These are phyloP conservation scores for Malassezia cuniculi DNA, from an alignment of 1,284 basidiomycete species.

Conservation along the genomic window DNA sequence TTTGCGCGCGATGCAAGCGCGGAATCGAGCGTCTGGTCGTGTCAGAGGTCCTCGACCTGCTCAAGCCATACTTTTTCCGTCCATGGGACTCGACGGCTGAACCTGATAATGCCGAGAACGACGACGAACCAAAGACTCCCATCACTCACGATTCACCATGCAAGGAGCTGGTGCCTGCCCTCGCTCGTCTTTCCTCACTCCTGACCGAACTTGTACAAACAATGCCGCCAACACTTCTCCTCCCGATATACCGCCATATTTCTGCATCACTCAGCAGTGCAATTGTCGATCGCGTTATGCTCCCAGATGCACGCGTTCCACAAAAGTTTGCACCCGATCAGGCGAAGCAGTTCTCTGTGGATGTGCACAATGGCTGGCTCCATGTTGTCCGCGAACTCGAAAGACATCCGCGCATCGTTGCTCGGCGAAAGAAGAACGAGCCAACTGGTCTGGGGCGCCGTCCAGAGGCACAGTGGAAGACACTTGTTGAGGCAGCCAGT, in stretches of 20 bases:
- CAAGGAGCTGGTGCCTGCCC: slow-evolving; percentile 22
- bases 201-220: slow-evolving; percentile 23
- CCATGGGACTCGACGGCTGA: slow-evolving; percentile 16
- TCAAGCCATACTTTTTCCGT: slow-evolving; percentile 21
- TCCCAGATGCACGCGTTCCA: slow-evolving; percentile 17
- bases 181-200: slow-evolving; percentile 29
- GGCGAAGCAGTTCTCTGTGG: slow-evolving; percentile 16
- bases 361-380: slow-evolving; percentile 31
- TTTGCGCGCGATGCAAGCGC: slow-evolving; percentile 16
- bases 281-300: slow-evolving; percentile 33
- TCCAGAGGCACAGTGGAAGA: slow-evolving; percentile 24
- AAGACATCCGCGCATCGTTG: background rate
- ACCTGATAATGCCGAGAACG: background rate
- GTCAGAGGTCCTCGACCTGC: slow-evolving; percentile 25
- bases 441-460: slow-evolving; percentile 17
- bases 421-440: background rate
- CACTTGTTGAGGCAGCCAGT: slow-evolving; percentile 10
- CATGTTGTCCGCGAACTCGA: slow-evolving; percentile 21
- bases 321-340: slow-evolving; percentile 5
- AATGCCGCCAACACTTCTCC: slow-evolving; percentile 17
- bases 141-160: slow-evolving; percentile 8
- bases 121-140: background rate
- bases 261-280: slow-evolving; percentile 11
- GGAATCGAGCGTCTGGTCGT: slow-evolving; percentile 27
- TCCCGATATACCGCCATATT: slow-evolving; percentile 29